A percentile compares a stretch with the other conserved stretches of the same genome.
These are phyloP conservation scores for Blastobotrys capitulatus DNA, from an alignment of 1,139 yeast genomes.

Conservation along the genomic window DNA sequence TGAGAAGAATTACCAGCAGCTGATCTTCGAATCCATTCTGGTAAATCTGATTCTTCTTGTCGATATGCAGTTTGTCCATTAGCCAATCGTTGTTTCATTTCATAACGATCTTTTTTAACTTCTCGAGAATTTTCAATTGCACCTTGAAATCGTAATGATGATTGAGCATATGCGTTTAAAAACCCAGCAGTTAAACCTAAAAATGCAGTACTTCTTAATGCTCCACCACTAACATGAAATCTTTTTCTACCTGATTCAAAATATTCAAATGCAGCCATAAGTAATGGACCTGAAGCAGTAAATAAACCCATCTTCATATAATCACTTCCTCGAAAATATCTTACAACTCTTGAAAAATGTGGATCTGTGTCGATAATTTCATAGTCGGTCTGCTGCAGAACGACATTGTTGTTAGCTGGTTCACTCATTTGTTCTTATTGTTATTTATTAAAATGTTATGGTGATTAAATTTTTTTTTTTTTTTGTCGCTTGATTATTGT, in stretches of 20 bases:
- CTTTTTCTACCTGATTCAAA: conserved; percentile 46
- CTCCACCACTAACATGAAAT: conserved; percentile 52
- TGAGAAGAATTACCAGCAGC: conserved; percentile 78
- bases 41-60: conserved; percentile 44
- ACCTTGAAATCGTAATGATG: conserved; percentile 74
- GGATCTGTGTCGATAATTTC: conserved; percentile 74
- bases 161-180: conserved; percentile 54
- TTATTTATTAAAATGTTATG: neutral
- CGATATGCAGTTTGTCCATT: conserved; percentile 68
- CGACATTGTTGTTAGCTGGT: conserved; percentile 25
- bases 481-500: conserved; percentile 1
- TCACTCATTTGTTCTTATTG: conserved; percentile 3
- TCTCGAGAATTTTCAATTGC: conserved; percentile 69
- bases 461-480: conserved; percentile 1
- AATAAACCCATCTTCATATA: conserved; percentile 58
- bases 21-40: conserved; percentile 68
- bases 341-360: conserved; percentile 62
- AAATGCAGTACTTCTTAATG: conserved; percentile 51
- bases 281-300: conserved; percentile 60
- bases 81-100: conserved; percentile 62
- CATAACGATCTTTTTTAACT: conserved; percentile 67
- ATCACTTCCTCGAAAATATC: conserved; percentile 68
- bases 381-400: conserved; percentile 31
- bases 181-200: conserved; percentile 72
- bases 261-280: conserved; percentile 56